These are phyloP conservation scores for Penicillium chermesinum DNA, from an alignment of 495 filamentous ascomycete species.

Conservation along the genomic window DNA sequence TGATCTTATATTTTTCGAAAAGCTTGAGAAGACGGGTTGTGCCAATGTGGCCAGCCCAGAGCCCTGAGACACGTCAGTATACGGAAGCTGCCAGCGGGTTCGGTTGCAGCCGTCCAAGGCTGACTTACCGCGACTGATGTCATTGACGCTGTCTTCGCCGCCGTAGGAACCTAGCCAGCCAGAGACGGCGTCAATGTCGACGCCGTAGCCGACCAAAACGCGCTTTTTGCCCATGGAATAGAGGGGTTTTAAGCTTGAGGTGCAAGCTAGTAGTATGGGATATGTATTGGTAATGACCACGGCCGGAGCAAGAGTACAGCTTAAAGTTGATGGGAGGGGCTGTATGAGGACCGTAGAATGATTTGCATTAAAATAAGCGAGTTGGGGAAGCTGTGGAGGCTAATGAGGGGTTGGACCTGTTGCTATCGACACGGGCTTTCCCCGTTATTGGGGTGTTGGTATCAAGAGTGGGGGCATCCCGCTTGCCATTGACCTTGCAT, in stretches of 20 bases:
- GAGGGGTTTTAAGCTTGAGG: too few relatives aligned
- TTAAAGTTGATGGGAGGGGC: too few relatives aligned
- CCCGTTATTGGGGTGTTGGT: constrained; percentile 1
- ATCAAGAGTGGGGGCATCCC: constrained; percentile 7
- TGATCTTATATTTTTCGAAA: constrained; percentile 76
- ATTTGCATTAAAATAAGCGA: neutral
- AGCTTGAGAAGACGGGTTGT: constrained; percentile 67
- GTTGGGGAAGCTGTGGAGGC: neutral
- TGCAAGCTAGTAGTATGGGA: too few relatives aligned
- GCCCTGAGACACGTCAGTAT: constrained; percentile 33
- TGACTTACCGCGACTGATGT: constrained; percentile 56
- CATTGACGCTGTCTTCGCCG: constrained; percentile 64
- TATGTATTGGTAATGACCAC: too few relatives aligned
- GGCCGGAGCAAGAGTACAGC: too few relatives aligned
- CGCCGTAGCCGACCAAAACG: constrained; percentile 51
- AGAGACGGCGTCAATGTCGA: constrained; percentile 66
- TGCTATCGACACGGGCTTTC: constrained; percentile 1
- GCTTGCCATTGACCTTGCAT: neutral
- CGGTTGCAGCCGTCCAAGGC: neutral
- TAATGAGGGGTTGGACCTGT: constrained; percentile 1
- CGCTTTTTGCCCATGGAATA: constrained; percentile 62
- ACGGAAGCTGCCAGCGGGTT: neutral
- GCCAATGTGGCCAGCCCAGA: constrained; percentile 70
- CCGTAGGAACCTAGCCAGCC: constrained; percentile 70
- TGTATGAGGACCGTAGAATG: neutral